A percentile compares a stretch with the other conserved stretches of the same genome.
Evolutionary conservation across 805 yeast genomes (phyloP).

Genomic region (Cyberlindnera misumaiensis): DNA sequence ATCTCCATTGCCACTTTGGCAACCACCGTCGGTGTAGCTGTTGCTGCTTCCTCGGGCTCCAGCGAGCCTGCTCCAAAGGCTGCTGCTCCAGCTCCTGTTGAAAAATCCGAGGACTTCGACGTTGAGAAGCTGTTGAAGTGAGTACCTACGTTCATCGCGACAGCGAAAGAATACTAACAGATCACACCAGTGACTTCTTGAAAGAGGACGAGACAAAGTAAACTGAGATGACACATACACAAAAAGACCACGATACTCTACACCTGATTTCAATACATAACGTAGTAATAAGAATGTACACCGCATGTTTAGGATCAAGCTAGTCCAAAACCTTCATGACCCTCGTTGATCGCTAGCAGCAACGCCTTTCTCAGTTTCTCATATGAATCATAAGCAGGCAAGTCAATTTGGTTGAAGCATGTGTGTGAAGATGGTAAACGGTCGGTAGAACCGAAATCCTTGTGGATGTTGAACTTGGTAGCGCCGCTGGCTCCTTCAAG

Average conservation of each 20-base stretch:
- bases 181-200: constrained; percentile 24
- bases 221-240: constrained; percentile 1
- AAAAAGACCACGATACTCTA: background rate
- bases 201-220: constrained; percentile 20
- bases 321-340: constrained; percentile 93
- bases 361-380: constrained; percentile 78
- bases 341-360: constrained; percentile 84
- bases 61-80: constrained; percentile 17
- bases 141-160: constrained; percentile 2
- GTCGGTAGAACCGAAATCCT: constrained; percentile 80
- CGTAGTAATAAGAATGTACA: no score
- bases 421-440: constrained; percentile 95
- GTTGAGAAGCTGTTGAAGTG: constrained; percentile 27
- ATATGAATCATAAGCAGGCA: constrained; percentile 89
- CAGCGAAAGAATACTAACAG: constrained; percentile 1
- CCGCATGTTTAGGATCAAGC: constrained; percentile 33
- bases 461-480: constrained; percentile 80
- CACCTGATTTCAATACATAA: background rate
- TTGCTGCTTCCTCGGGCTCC: constrained; percentile 16
- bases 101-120: constrained; percentile 24
- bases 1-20: constrained; percentile 27
- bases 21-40: constrained; percentile 27
- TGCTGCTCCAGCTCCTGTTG: constrained; percentile 20
- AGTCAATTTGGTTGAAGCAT: constrained; percentile 89
- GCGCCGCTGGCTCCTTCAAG: constrained; percentile 83